A percentile compares a stretch with the other conserved stretches of the same genome.
phyloP scores from a whole-genome alignment of 2,329 filamentous ascomycete genomes.

The Aphanocladium album region DNA sequence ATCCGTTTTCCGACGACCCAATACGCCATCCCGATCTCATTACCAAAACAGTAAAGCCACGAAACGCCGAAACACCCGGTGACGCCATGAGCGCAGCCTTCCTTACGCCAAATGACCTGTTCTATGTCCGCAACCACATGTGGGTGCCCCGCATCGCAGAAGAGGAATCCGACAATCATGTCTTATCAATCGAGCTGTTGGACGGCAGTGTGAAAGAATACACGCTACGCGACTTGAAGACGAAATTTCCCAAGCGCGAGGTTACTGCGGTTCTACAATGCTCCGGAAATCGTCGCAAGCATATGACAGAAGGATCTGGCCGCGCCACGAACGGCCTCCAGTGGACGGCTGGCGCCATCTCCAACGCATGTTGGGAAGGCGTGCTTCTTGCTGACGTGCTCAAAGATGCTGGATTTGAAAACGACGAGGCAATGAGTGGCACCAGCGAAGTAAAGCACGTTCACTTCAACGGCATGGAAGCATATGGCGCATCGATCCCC shows the following conservation, averaged over 20 bases:
- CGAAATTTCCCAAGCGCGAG: conserved; percentile 43
- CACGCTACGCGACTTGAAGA: conserved; percentile 48
- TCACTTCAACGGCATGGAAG: conserved; percentile 55
- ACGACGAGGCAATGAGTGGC: conserved; percentile 31
- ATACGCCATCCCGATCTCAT: conserved; percentile 45
- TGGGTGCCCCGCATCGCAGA: conserved; percentile 50
- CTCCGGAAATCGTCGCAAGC: conserved; percentile 53
- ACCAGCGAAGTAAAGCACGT: conserved; percentile 43
- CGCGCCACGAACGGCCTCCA: conserved; percentile 51
- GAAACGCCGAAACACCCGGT: conserved; percentile 56
- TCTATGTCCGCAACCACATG: conserved; percentile 60
- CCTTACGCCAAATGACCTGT: conserved; percentile 49
- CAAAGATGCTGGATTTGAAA: conserved; percentile 48
- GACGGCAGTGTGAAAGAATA: conserved; percentile 50
- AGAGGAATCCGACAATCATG: conserved; percentile 36
- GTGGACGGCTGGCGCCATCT: conserved; percentile 56
- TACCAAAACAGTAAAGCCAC: conserved; percentile 49
- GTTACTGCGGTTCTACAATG: conserved; percentile 56
- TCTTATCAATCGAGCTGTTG: conserved; percentile 49
- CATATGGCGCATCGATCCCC: conserved; percentile 58
- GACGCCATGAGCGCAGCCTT: conserved; percentile 44
- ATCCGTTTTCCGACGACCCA: conserved; percentile 55
- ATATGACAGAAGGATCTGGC: conserved; percentile 48
- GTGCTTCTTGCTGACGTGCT: conserved; percentile 52
- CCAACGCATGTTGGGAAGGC: conserved; percentile 55